Base-by-base conservation (phyloP, 306 rosid species). In the Cicer judaicum region DNA sequence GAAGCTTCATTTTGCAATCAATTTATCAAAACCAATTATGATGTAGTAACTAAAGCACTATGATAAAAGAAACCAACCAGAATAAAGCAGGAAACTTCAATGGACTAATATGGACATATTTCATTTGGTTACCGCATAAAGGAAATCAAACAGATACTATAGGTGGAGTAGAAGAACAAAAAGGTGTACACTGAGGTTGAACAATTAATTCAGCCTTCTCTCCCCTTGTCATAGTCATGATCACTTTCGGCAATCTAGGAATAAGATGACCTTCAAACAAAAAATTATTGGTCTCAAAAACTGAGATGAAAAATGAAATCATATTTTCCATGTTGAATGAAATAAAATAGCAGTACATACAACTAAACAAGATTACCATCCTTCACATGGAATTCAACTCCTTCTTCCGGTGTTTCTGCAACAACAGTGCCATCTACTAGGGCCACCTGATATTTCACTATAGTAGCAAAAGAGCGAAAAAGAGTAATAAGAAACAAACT, bases 171-270 rank as follows among this genome's bases (percentile, higher is more conserved):
- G 16, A 77, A 70, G 83, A 68, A 72, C 36, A 66, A 75, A 40
- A 40, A 68, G 47, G 57, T 89, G 40, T 88, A 88, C 93, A 83
- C 70, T 78, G 91, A 68, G 93, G 91, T 74, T 87, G 91, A 82
- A 90, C 86, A 80, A 87, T 75, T 78, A 90, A 78, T 64, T 79
- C 85, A 76, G 89, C 91, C 82, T 86, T 86, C 87, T 88, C 96
- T 70, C 89, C 93, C 56, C 65, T 73, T 66, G 64, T 80, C 96
- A 88, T 87, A 29, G 90, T 85, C 90, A 71, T 79, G 78, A 90
- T 82, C 55, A 85, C 89, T 79, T 75, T 87, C 0, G 84, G 82
- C 71, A 90, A 80, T 65, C 81, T 85, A 2, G 84, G 80, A 74
- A 86, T 65, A 53, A 87, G 73, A 74, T 85, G 86, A 78, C 91